Evolutionary conservation across 345 rosid genomes (phyloP), one percentile per base, ranked within the genome.

Genomic region (Euphorbia tirucalli): DNA sequence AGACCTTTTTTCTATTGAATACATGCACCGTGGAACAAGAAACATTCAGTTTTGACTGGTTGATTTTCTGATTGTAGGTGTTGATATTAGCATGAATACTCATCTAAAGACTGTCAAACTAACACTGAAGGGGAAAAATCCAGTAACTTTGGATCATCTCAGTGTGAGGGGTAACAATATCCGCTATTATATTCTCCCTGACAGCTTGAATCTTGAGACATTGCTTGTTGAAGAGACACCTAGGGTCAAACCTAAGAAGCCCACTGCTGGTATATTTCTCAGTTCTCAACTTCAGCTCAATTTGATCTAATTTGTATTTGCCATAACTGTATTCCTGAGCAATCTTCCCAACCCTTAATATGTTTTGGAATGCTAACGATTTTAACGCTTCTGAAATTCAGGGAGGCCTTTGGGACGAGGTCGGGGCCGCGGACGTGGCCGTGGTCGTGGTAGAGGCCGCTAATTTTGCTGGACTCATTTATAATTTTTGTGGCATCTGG

Each of bases 151-250:
- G 31, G 99, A 96, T 80, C 99, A 90, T 82, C 85, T 95, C 41
- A 95, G 97, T 78, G 86, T 92, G 74, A 86, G 98, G 85, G 97
- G 98, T 41, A 93, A 93, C 87, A 96, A 93, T 71, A 91, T 96
- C 60, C 95, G 97, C 60, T 93, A 93, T 70, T 93, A 91, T 83
- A 96, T 96, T 77, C 96, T 91, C 64, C 99, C 98, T 37, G 99
- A 96, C 87, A 96, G 98, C 91, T 84, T 93, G 82, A 96, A 96
- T 69, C 82, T 96, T n/a, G 99, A 96, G 86, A 96, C 98, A 2
- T 83, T 96, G 77, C 89, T 96, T 77, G 93, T 93, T 50, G 95
- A 96, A 80, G 98, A 96, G 83, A 88, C 97, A 22, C 98, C 98
- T 58, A 88, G 89, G 83, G 85, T 96, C 77, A 93, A 93, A 74